Evolutionary conservation across 225 moss, liverwort and hornwort species (phyloP).

Genomic region (Pleurozium schreberi): DNA sequence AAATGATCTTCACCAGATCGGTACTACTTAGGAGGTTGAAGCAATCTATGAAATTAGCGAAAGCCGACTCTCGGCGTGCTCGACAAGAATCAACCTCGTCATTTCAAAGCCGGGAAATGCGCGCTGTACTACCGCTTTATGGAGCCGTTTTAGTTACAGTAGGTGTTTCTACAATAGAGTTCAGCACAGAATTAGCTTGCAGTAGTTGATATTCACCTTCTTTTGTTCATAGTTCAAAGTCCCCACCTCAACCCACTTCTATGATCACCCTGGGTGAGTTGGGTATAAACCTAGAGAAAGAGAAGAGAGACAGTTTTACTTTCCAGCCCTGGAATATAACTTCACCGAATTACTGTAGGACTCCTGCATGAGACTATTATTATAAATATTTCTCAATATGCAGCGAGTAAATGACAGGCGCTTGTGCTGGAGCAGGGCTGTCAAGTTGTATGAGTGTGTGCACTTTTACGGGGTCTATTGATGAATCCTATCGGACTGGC

Average conservation of each 20-base stretch:
- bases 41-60: neutral
- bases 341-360: slow-evolving; percentile 1
- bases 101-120: neutral
- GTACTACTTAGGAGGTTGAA: neutral
- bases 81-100: neutral
- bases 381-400: neutral
- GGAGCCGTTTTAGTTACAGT: neutral
- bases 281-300: neutral
- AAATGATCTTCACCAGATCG: neutral
- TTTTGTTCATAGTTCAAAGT: neutral
- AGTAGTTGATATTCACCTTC: neutral
- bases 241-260: neutral
- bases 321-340: neutral
- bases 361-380: neutral
- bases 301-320: neutral
- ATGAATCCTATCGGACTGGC: slow-evolving; percentile 15
- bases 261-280: slow-evolving; percentile 3
- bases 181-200: neutral
- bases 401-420: neutral
- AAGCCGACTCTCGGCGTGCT: neutral
- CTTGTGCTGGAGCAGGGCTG: slow-evolving; percentile 13
- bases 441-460: slow-evolving; percentile 18
- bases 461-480: slow-evolving; percentile 8
- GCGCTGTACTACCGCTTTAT: neutral
- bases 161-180: neutral